Conservation (phyloP, 352 stramenopile genomes). For the Phytophthora uliginosa region DNA sequence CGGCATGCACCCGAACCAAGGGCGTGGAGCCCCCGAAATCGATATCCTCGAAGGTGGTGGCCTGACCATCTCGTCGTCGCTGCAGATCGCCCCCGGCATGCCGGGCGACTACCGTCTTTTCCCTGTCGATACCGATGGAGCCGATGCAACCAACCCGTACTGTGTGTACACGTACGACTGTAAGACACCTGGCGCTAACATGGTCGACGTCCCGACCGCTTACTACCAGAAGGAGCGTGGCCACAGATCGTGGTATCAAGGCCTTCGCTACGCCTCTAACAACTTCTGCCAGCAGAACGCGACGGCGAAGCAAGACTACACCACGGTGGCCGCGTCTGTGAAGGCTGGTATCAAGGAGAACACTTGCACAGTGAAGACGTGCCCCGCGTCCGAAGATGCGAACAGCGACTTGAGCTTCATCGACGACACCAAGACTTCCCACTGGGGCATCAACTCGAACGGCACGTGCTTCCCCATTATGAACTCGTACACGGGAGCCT, state of each 20-base stretch:
- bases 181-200: slow-evolving; percentile 54
- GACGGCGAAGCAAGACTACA: slow-evolving; percentile 53
- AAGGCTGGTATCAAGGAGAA: slow-evolving; percentile 63
- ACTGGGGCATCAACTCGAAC: slow-evolving; percentile 72
- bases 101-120: slow-evolving; percentile 67
- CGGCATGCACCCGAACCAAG: slow-evolving; percentile 86
- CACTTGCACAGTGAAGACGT: slow-evolving; percentile 48
- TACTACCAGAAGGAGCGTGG: slow-evolving; percentile 54
- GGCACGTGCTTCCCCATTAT: slow-evolving; percentile 51
- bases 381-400: slow-evolving; percentile 60
- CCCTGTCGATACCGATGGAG: slow-evolving; percentile 37
- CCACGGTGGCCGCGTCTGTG: slow-evolving; percentile 54
- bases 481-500: slow-evolving; percentile 62
- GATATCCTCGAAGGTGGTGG: slow-evolving; percentile 94
- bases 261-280: slow-evolving; percentile 71
- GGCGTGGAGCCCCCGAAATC: slow-evolving; percentile 95
- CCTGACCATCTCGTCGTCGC: slow-evolving; percentile 87
- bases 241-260: slow-evolving; percentile 74
- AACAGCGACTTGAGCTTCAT: slow-evolving; percentile 57
- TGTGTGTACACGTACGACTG: slow-evolving; percentile 64
- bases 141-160: slow-evolving; percentile 36
- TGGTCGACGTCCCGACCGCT: slow-evolving; percentile 55
- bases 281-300: slow-evolving; percentile 50
- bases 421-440: slow-evolving; percentile 40
- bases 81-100: slow-evolving; percentile 90